Conservation (phyloP, 345 rosid species). For the Citrus mangshanensis region DNA sequence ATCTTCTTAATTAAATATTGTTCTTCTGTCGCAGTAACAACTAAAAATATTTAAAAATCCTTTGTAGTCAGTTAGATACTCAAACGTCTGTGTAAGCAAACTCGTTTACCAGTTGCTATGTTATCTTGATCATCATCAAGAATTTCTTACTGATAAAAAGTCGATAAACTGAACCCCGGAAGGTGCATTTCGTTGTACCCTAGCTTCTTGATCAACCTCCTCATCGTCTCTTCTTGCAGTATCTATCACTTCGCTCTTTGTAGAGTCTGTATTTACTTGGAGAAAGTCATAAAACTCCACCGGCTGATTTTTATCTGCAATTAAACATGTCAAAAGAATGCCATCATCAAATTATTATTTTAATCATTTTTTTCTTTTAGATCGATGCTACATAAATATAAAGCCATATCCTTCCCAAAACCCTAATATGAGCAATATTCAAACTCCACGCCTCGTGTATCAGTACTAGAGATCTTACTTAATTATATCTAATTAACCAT, state of each 20-base stretch:
- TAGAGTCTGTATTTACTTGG: constrained; percentile 57
- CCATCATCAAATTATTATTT: neutral
- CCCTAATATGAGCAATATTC: neutral
- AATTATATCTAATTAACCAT: too few species aligned
- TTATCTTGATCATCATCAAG: constrained; percentile 7
- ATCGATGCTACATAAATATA: neutral
- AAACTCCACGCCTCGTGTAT: too few species aligned
- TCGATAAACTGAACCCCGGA: constrained; percentile 45
- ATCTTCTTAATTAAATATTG: neutral
- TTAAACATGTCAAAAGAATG: neutral
- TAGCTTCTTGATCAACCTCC: constrained; percentile 47
- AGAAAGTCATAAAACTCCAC: constrained; percentile 71
- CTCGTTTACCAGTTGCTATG: neutral
- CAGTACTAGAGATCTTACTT: neutral
- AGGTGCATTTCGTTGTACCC: constrained; percentile 17
- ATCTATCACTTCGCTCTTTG: constrained; percentile 52
- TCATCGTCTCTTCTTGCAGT: constrained; percentile 42
- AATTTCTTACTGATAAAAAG: constrained; percentile 54
- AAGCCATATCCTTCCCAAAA: neutral
- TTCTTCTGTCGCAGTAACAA: neutral
- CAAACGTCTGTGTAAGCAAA: neutral
- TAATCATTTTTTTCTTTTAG: neutral
- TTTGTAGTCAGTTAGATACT: constrained; percentile 5
- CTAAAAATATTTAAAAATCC: neutral
- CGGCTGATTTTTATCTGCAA: constrained; percentile 32